phyloP scores from a whole-genome alignment of 2,329 filamentous ascomycete species.

The Nothophoma quercina region DNA sequence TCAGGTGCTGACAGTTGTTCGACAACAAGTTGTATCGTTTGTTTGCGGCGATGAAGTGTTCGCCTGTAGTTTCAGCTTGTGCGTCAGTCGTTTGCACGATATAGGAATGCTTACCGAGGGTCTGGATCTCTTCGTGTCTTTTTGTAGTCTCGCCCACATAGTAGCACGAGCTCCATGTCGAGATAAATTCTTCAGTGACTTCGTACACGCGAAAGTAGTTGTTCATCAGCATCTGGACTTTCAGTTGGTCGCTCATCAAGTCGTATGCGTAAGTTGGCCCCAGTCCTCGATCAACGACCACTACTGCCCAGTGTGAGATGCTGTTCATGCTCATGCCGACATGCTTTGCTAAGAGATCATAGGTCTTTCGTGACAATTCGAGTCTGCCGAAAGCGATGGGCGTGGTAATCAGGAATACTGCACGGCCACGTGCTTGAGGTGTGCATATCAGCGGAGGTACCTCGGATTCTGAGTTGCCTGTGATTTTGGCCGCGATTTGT shows the following conservation, averaged over 20 bases:
- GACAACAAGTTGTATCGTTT: slow-evolving; percentile 16
- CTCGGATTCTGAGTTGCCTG: slow-evolving; percentile 19
- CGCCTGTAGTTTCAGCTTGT: slow-evolving; percentile 3
- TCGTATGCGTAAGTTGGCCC: slow-evolving; percentile 17
- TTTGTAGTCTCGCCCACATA: slow-evolving; percentile 20
- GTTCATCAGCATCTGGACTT: slow-evolving; percentile 20
- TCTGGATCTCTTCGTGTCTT: slow-evolving; percentile 15
- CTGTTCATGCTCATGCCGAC: slow-evolving; percentile 23
- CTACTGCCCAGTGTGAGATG: slow-evolving; percentile 17
- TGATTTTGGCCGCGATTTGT: slow-evolving; percentile 15
- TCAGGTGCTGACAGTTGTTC: slow-evolving; percentile 21
- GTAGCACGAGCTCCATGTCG: slow-evolving; percentile 20
- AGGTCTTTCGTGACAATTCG: slow-evolving; percentile 11
- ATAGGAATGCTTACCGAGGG: not conserved
- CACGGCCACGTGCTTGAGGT: slow-evolving; percentile 6
- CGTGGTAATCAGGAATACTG: slow-evolving; percentile 19
- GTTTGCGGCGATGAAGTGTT: slow-evolving; percentile 16
- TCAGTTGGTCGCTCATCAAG: slow-evolving; percentile 18
- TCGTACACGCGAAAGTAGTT: slow-evolving; percentile 22
- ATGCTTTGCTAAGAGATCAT: slow-evolving; percentile 18
- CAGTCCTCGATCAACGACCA: slow-evolving; percentile 14
- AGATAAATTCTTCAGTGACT: slow-evolving; percentile 8
- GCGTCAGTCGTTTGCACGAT: no score
- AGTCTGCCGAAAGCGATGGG: slow-evolving; percentile 18
- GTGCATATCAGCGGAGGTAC: slow-evolving; percentile 19